Base-by-base conservation (phyloP, 192 early-diverging fungal species). In the Lobosporangium transversale region DNA sequence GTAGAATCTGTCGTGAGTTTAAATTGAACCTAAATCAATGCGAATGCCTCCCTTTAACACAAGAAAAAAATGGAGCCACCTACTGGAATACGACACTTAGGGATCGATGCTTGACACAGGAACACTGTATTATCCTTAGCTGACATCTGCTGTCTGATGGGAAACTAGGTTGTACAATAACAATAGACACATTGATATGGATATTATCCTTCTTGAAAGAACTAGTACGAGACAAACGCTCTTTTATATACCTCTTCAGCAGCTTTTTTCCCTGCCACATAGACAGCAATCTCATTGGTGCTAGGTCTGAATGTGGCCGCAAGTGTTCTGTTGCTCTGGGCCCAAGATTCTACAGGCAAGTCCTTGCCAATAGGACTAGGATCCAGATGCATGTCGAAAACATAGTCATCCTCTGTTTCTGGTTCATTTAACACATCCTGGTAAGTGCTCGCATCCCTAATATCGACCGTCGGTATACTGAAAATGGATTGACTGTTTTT, bases 191-290 rank as follows among this genome's bases (percentile, higher is more conserved):
- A n/a, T n/a, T n/a, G n/a, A n/a, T n/a, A n/a, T n/a, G n/a, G n/a
- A n/a, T n/a, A n/a, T n/a, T n/a, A n/a, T n/a, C n/a, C n/a, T n/a
- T n/a, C n/a, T n/a, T n/a, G n/a, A n/a, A n/a, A n/a, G n/a, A n/a
- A n/a, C n/a, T n/a, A n/a, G n/a, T n/a, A n/a, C n/a, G n/a, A n/a
- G n/a, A n/a, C n/a, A n/a, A n/a, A n/a, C n/a, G n/a, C n/a, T n/a
- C n/a, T n/a, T n/a, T n/a, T n/a, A n/a, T n/a, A 6, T 66, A 76
- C 73, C 64, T 76, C 64, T 18, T 76, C 73, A 26, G 73, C 73
- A 27, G 64, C 73, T 40, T 76, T 76, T 32, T 67, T 67, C 10
- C 73, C 73, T 18, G 73, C 73, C 12, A 76, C 73, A 67, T 33
- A 76, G 35, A 76, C 64, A 0, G 73, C 73, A 20, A 76, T 54